Conservation (phyloP, 179 eudicot genomes). For the Actinidia arguta region DNA sequence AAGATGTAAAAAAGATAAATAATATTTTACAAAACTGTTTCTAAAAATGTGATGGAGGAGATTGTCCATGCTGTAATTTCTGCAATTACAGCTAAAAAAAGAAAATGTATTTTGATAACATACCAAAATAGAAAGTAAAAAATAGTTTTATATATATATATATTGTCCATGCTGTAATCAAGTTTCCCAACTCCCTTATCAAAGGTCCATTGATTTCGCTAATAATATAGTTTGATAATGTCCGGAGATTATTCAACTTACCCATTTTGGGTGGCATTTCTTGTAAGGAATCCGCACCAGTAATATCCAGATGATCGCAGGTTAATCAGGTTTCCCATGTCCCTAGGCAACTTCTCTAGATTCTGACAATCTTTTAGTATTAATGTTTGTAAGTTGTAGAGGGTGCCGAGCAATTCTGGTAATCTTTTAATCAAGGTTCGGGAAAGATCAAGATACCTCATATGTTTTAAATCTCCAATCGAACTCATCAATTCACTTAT, state of each 20-base stretch:
- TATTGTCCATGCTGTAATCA: no score
- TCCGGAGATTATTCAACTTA: background rate
- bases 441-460: constrained; percentile 6
- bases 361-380: background rate
- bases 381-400: constrained; percentile 32
- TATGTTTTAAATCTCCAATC: constrained; percentile 8
- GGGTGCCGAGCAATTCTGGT: constrained; percentile 21
- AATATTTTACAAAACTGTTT: no score
- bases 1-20: no score
- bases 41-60: no score
- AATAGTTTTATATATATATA: no score
- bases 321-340: background rate
- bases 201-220: background rate
- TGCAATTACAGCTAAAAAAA: no score
- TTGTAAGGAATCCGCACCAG: background rate
- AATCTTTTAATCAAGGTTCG: background rate
- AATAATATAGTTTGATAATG: background rate
- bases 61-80: no score
- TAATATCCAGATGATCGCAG: background rate
- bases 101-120: no score
- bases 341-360: background rate
- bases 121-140: no score
- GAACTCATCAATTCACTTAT: constrained; percentile 8
- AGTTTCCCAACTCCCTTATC: background rate
- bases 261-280: constrained; percentile 22